Evolutionary conservation across 2,329 filamentous ascomycete species (phyloP).

Genomic region (Sclerotinia sclerotiorum): DNA sequence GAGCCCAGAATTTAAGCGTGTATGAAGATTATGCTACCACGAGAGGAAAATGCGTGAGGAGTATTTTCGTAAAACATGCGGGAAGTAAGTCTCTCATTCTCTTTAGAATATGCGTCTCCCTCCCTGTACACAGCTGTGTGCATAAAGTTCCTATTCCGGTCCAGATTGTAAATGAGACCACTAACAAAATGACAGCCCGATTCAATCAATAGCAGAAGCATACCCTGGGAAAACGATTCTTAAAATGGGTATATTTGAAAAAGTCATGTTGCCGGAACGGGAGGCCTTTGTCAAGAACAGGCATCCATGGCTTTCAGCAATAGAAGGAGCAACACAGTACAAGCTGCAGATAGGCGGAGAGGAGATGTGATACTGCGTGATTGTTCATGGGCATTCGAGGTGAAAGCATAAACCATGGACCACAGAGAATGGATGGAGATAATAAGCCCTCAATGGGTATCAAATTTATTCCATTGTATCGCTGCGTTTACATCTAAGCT

Average conservation of each 20-base stretch:
- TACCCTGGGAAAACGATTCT: conserved; percentile 47
- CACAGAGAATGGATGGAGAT: not conserved
- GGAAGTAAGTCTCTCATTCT: conserved; percentile 43
- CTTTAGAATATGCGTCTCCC: not conserved
- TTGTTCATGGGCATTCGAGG: not conserved
- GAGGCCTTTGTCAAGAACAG: conserved; percentile 48
- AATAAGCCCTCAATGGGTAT: not conserved
- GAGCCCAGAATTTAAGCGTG: conserved; percentile 46
- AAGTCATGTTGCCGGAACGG: conserved; percentile 48
- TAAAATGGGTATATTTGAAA: conserved; percentile 52
- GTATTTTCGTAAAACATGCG: conserved; percentile 48
- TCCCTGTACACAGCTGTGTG: not conserved
- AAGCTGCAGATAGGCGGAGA: conserved; percentile 28
- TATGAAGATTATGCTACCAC: conserved; percentile 48
- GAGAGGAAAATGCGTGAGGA: conserved; percentile 48
- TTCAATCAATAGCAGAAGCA: conserved; percentile 46
- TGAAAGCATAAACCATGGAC: not conserved
- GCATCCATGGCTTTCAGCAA: conserved; percentile 43
- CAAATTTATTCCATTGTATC: conserved; percentile 10
- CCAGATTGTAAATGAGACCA: not conserved
- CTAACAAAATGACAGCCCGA: conserved; percentile 42
- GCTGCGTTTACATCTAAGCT: not conserved
- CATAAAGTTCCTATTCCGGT: too few relatives aligned
- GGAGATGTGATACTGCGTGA: conserved; percentile 5
- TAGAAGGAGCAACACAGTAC: conserved; percentile 28